Percentiles rank a stretch among this genome's conserved stretches.
Evolutionary conservation across 2,329 filamentous ascomycete genomes (phyloP).

Genomic region (Paramyrothecium roridum): DNA sequence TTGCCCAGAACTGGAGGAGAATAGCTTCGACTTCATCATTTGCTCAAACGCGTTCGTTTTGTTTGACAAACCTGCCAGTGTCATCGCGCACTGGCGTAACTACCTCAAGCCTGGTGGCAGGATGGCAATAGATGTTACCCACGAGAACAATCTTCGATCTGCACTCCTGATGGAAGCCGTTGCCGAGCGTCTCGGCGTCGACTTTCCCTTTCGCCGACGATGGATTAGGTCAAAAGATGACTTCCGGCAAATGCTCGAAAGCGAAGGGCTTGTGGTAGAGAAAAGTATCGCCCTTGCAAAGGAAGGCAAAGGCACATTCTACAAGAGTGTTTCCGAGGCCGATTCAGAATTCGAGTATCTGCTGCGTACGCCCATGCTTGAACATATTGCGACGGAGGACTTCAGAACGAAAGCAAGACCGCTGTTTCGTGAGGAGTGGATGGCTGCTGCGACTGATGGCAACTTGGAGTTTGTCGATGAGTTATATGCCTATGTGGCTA

Average conservation of each 20-base stretch:
- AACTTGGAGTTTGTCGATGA: slow-evolving; percentile 21
- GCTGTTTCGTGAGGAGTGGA: slow-evolving; percentile 26
- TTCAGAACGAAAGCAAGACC: slow-evolving; percentile 17
- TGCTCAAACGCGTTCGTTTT: slow-evolving; percentile 31
- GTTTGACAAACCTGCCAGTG: slow-evolving; percentile 18
- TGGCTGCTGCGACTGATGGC: slow-evolving; percentile 21
- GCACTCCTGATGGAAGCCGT: slow-evolving; percentile 22
- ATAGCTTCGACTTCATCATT: slow-evolving; percentile 25
- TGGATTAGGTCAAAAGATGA: slow-evolving; percentile 26
- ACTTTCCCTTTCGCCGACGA: slow-evolving; percentile 21
- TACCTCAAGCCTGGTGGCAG: slow-evolving; percentile 22
- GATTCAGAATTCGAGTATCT: slow-evolving; percentile 24
- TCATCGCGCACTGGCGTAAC: slow-evolving; percentile 22
- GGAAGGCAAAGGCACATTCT: slow-evolving; percentile 16
- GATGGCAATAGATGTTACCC: slow-evolving; percentile 27
- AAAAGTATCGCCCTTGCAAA: slow-evolving; percentile 19
- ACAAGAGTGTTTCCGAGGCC: slow-evolving; percentile 17
- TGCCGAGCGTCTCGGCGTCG: slow-evolving; percentile 14
- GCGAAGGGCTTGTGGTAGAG: slow-evolving; percentile 21
- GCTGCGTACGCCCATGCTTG: slow-evolving; percentile 13
- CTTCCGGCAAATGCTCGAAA: slow-evolving; percentile 21
- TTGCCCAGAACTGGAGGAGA: slow-evolving; percentile 12
- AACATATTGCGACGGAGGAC: slow-evolving; percentile 12
- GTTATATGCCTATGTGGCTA: slow-evolving; percentile 26
- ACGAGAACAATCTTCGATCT: slow-evolving; percentile 22